A percentile compares a stretch with the other conserved stretches of the same genome.
These are phyloP conservation scores for Lipomyces spencermartinsiae DNA, from an alignment of 805 yeast genomes.

Conservation along the genomic window DNA sequence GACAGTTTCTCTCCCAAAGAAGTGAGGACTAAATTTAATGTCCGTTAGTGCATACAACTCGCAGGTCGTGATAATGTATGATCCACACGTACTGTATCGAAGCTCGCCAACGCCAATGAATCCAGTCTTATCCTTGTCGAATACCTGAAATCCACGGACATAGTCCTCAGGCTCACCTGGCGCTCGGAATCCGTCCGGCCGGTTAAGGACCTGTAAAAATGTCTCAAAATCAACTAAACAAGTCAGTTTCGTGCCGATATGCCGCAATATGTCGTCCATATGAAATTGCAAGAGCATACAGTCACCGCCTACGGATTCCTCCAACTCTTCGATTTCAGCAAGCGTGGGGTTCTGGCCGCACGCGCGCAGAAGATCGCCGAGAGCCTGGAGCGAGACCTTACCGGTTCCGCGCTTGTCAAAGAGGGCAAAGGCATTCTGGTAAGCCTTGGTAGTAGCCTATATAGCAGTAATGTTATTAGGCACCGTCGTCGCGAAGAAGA, in stretches of 20 bases:
- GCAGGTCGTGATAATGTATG: background rate
- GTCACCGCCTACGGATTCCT: conserved; percentile 49
- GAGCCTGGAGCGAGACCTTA: conserved; percentile 76
- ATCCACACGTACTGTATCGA: conserved; percentile 62
- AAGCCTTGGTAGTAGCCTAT: conserved; percentile 34
- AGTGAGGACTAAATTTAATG: conserved; percentile 62
- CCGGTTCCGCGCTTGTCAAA: conserved; percentile 98
- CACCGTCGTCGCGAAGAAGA: background rate
- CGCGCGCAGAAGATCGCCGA: conserved; percentile 94
- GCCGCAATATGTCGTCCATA: background rate
- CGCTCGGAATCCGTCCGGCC: conserved; percentile 88
- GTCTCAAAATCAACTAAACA: conserved; percentile 68
- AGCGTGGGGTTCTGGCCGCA: conserved; percentile 98
- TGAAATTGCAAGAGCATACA: conserved; percentile 41
- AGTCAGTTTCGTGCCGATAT: background rate
- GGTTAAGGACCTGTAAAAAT: conserved; percentile 74
- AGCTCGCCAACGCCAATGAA: conserved; percentile 97
- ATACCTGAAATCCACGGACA: conserved; percentile 94
- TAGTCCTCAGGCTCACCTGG: conserved; percentile 92
- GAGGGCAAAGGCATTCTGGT: conserved; percentile 80
- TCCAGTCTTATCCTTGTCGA: conserved; percentile 95
- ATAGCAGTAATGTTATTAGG: background rate
- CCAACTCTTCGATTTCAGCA: conserved; percentile 75
- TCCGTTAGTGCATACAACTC: background rate
- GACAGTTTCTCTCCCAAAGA: conserved; percentile 93